phyloP scores from a whole-genome alignment of 176 grass and related monocot genomes.

The Oryza coarctata region DNA sequence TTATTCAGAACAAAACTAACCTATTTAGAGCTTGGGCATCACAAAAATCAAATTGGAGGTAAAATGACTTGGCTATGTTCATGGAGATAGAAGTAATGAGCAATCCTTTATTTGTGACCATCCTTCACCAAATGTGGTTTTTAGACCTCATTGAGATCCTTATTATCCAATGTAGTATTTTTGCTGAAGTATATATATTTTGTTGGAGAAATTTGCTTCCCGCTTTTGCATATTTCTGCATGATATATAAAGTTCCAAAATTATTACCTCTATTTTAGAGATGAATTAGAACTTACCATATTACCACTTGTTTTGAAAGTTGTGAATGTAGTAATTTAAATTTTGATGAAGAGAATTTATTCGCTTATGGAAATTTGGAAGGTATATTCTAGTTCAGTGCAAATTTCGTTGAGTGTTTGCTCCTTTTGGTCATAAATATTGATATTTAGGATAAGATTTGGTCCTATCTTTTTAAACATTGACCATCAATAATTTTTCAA shows the following conservation, averaged over 20 bases:
- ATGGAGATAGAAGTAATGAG: neutral
- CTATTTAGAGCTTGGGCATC: neutral
- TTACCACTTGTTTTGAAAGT: neutral
- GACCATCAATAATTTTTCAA: neutral
- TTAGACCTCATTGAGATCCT: neutral
- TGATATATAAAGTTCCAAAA: neutral
- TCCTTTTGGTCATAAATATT: no score
- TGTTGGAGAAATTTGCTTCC: constrained; percentile 23
- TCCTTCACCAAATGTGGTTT: neutral
- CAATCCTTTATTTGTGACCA: neutral
- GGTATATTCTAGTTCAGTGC: constrained; percentile 12
- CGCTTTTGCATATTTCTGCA: neutral
- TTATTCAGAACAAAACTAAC: neutral
- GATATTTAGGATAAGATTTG: no score
- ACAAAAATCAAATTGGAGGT: neutral
- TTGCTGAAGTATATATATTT: neutral
- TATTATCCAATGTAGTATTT: neutral
- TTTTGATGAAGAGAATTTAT: constrained; percentile 6
- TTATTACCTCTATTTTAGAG: neutral
- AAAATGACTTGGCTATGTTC: neutral
- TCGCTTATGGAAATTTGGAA: neutral
- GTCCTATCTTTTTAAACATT: no score
- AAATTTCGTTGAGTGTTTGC: neutral
- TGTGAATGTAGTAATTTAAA: neutral
- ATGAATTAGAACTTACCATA: constrained; percentile 17